phyloP scores from a whole-genome alignment of 345 rosid species.

The Syzygium aromaticum region DNA sequence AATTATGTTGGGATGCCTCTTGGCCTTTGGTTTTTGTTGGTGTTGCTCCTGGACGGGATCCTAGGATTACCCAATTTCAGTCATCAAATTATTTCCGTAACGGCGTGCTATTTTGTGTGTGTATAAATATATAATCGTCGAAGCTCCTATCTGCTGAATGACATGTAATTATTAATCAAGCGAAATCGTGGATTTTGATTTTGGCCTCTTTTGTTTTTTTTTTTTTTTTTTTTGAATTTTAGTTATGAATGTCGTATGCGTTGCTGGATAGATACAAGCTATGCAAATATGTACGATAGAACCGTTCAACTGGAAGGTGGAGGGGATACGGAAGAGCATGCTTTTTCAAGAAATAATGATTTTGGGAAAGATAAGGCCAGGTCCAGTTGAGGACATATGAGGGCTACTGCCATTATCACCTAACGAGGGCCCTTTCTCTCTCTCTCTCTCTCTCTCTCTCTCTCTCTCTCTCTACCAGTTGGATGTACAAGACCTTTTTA shows the following conservation, averaged over 20 bases:
- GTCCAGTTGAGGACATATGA: slow-evolving; percentile 28
- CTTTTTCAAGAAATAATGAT: neutral
- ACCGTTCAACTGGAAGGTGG: neutral
- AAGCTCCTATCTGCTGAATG: neutral
- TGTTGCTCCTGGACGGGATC: neutral
- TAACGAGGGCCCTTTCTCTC: neutral
- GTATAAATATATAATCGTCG: neutral
- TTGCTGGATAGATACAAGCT: neutral
- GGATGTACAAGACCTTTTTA: no score
- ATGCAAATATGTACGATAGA: neutral
- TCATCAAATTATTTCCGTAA: neutral
- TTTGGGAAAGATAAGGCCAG: neutral
- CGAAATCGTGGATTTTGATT: neutral
- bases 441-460: neutral
- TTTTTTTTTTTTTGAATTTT: neutral
- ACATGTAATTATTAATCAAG: neutral
- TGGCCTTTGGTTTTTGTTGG: neutral
- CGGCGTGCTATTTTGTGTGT: no score
- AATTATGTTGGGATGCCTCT: neutral
- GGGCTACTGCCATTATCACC: slow-evolving; percentile 7
- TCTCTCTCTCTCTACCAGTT: neutral
- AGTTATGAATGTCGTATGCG: neutral
- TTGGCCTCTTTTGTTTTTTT: neutral
- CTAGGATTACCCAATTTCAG: neutral
- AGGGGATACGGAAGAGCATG: neutral